A percentile compares a stretch with the other conserved stretches of the same genome.
phyloP scores from a whole-genome alignment of 164 flowering plant genomes.

The Taxillus chinensis region DNA sequence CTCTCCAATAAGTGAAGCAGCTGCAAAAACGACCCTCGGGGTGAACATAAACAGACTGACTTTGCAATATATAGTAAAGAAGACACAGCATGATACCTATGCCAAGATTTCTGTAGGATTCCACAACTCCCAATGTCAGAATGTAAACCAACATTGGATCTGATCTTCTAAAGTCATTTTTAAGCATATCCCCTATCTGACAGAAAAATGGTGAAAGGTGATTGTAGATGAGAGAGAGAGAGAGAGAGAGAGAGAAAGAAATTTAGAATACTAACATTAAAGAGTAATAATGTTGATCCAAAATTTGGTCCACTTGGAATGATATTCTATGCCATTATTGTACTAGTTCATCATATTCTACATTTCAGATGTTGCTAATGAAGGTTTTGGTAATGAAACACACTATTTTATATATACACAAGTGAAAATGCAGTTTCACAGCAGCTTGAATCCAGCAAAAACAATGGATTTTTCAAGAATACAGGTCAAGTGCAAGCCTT shows the following conservation, averaged over 20 bases:
- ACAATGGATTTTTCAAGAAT: not conserved
- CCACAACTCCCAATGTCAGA: constrained; percentile 84
- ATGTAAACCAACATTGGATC: constrained; percentile 75
- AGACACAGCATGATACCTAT: constrained; percentile 43
- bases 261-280: no score
- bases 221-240: no score
- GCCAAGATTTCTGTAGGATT: constrained; percentile 73
- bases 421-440: no score
- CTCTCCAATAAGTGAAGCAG: constrained; percentile 60
- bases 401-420: no score
- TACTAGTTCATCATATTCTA: no score
- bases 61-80: not conserved
- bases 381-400: no score
- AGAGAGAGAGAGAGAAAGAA: no score
- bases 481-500: not conserved
- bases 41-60: constrained; percentile 2
- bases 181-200: constrained; percentile 74
- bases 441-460: no score
- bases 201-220: not conserved
- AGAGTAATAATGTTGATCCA: no score
- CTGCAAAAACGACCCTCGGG: constrained; percentile 35
- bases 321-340: no score
- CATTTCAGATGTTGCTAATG: no score
- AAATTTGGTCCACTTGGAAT: no score
- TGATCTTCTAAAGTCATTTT: constrained; percentile 38